Evolutionary conservation across 2,329 filamentous ascomycete species (phyloP), one percentile per base, ranked within the genome.

Genomic region (Phyllosticta citribraziliensis): DNA sequence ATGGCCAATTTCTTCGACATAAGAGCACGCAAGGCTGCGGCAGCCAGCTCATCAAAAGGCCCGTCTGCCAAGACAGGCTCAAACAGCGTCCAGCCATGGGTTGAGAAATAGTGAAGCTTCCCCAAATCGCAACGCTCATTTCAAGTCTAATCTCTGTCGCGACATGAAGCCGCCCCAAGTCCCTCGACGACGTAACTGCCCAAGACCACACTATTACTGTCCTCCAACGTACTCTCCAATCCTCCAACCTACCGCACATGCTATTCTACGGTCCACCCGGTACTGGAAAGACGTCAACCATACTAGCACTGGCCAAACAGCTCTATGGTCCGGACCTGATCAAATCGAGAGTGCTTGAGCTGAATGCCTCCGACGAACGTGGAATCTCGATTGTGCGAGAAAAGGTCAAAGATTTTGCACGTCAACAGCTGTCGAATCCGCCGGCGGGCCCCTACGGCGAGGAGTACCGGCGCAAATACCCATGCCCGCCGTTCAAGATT

Each of bases 321-420:
- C 88, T 99, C 63, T 99, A 96, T 77, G 95, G 94, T 0, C 94
- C 94, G 52, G 91, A 96, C 66, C 86, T 99, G 69, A 89, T 96
- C 70, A 92, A 91, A 70, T 85, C 90, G 14, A 88, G 95, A 56
- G 94, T 99, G n/a, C 89, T 99, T 64, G 95, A 99, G 78, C 86
- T 99, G 70, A 99, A 99, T 77, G 95, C 95, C 68, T 99, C 95
- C 47, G 94, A 99, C 77, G 94, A 99, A 78, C 92, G 94, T 66
- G 95, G 95, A 58, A 97, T 99, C 72, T 88, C 85, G 63, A 97
- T 99, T 65, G 93, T 99, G 47, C 88, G 94, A 58, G 91, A 97
- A 70, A 97, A 97, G 75, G 91, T 99, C 73, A 99, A 99, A 75
- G 88, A 96, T 75, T 99, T 99, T 74, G 95, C 95, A 22, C 86